Conservation (phyloP, 345 rosid species). For the Leavenworthia alabamica region DNA sequence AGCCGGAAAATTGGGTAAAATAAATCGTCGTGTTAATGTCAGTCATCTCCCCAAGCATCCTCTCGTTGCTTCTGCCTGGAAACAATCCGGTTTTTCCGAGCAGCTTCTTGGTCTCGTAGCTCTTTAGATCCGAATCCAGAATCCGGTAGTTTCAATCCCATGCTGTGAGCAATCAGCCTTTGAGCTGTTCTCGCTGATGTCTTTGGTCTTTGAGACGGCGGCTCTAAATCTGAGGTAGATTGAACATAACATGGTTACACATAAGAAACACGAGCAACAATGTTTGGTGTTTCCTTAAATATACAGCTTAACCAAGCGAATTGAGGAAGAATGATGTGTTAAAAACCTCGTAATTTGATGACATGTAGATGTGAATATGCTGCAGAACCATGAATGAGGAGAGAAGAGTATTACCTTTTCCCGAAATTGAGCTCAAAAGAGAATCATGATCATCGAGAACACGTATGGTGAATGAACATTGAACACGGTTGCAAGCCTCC, state of each 20-base stretch:
- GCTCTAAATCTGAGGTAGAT: constrained; percentile 62
- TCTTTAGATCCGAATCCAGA: constrained; percentile 57
- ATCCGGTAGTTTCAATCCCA: constrained; percentile 75
- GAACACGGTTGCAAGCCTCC: constrained; percentile 54
- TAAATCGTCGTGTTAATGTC: neutral
- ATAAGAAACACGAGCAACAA: neutral
- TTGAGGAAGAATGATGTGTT: neutral
- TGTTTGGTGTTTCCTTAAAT: neutral
- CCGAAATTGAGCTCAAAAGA: constrained; percentile 47
- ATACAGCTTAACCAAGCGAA: neutral
- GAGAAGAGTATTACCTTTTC: constrained; percentile 42
- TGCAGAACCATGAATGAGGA: neutral
- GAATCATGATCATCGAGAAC: constrained; percentile 63
- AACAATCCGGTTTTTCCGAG: constrained; percentile 66
- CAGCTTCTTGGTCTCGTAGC: constrained; percentile 73
- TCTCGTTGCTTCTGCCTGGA: constrained; percentile 69
- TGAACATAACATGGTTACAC: neutral
- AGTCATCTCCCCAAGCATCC: constrained; percentile 88
- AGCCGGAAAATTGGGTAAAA: constrained; percentile 3
- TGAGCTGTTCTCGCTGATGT: constrained; percentile 94
- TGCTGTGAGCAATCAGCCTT: constrained; percentile 82
- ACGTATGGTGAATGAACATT: constrained; percentile 55
- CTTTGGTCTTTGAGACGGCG: constrained; percentile 76
- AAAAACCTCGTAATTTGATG: neutral
- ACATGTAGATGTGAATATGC: neutral